These are phyloP conservation scores for Cantharellus cinnabarinus DNA, from an alignment of 768 basidiomycete species.

Conservation along the genomic window DNA sequence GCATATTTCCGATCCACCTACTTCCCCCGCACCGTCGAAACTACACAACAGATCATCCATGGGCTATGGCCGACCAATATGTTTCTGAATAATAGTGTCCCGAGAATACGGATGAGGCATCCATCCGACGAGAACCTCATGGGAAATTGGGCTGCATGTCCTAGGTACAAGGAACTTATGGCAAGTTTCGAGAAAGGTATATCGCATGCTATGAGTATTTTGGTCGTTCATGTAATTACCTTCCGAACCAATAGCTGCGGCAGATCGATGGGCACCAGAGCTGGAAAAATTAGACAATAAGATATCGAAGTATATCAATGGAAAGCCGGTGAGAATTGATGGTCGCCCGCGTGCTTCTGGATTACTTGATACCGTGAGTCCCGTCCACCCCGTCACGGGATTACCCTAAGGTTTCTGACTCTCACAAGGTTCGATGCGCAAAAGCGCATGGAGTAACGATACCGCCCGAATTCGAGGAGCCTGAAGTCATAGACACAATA, in stretches of 20 bases:
- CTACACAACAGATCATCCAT: conserved; percentile 49
- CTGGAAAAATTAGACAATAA: conserved; percentile 41
- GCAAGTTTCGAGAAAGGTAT: conserved; percentile 43
- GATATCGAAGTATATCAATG: conserved; percentile 47
- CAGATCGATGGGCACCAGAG: conserved; percentile 36
- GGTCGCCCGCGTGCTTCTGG: conserved; percentile 58
- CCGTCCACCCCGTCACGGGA: not conserved
- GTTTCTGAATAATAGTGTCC: conserved; percentile 25
- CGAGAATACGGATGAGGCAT: conserved; percentile 21
- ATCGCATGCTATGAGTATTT: not conserved
- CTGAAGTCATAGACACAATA: conserved; percentile 33
- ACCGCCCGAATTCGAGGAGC: conserved; percentile 53
- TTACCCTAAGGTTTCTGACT: not conserved
- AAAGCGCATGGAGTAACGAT: conserved; percentile 50
- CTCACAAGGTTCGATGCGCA: conserved; percentile 38
- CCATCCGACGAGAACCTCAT: conserved; percentile 49
- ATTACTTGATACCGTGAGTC: conserved; percentile 44
- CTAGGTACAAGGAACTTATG: conserved; percentile 40
- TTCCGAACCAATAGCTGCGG: conserved; percentile 30
- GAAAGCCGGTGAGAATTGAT: conserved; percentile 50
- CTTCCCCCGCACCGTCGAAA: conserved; percentile 57
- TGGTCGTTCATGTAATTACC: not conserved
- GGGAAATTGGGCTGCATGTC: conserved; percentile 48
- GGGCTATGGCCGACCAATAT: conserved; percentile 45
- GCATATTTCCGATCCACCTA: conserved; percentile 36